Base-by-base conservation (phyloP, 2,329 filamentous ascomycete genomes). In the Nannizzia gypsea region DNA sequence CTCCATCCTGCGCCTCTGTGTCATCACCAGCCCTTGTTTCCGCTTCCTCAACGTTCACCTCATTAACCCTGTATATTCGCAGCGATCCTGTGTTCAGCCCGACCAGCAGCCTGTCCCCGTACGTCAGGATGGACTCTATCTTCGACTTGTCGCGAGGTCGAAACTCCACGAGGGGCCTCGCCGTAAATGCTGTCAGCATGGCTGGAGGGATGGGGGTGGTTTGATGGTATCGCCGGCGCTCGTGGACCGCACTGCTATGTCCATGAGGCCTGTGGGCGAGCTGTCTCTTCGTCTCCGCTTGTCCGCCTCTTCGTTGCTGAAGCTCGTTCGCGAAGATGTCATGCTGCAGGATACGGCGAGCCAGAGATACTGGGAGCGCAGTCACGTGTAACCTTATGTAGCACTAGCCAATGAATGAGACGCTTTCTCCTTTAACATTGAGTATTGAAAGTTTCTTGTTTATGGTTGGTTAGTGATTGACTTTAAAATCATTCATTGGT, bases 141-240 rank as follows among this genome's bases (percentile, higher is more conserved):
- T 88, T 93, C 66, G 89, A 95, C 80, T 95, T 96, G 83, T 97
- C 92, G 74, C 89, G 87, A 74, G 86, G 85, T 78, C 88, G 91
- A 69, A 99, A 87, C 88, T 99, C 93, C 80, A 97, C 88, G 73
- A 99, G 92, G 65, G 91, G 89, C 71, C 89, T 88, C 78, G 93
- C 91, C 67, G 88, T 95, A 77, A 99, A 99, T 72, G 93, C 93
- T 76, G 92, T 95, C 76, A 99, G 87, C 93, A 96, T 96, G 56
- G 57, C 61, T 54, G 13, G 50, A 54, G 26, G 50, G 20, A n/a
- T 8, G 26, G 31, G 11, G 50, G n/a, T 54, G 3, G 50, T n/a
- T 54, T 28, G 26, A 54, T 54, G 50, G 26, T 54, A 54, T 54
- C 50, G 26, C 50, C 26, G 50, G 6, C 50, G 26, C 50, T 15